Evolutionary conservation across 75 land plant genomes (phyloP).

Genomic region (Pseudotsuga menziesii): DNA sequence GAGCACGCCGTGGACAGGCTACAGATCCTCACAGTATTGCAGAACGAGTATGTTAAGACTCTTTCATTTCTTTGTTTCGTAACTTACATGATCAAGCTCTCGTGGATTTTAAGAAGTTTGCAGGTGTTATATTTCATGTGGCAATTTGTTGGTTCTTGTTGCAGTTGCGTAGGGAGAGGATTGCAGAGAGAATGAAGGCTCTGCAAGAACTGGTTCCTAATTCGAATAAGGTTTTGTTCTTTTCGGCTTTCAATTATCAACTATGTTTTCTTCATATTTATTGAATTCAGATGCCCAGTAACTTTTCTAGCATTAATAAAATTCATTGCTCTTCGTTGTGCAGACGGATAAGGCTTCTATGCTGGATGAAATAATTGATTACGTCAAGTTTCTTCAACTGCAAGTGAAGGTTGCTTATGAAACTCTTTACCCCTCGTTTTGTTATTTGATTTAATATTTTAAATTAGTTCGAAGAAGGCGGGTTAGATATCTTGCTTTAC

Average conservation of each 20-base stretch:
- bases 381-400: constrained; percentile 32
- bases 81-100: no score
- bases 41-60: constrained; percentile 29
- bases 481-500: neutral
- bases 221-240: constrained; percentile 61
- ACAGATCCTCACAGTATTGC: constrained; percentile 55
- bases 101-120: no score
- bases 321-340: neutral
- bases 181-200: constrained; percentile 86
- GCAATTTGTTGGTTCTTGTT: constrained; percentile 9
- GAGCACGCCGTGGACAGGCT: constrained; percentile 52
- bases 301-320: no score
- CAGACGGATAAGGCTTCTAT: constrained; percentile 41
- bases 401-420: constrained; percentile 28
- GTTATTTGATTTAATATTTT: neutral
- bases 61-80: neutral
- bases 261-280: no score
- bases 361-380: constrained; percentile 39
- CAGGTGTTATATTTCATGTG: no score
- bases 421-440: neutral
- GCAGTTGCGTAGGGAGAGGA: constrained; percentile 81
- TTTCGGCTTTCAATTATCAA: no score
- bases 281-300: no score
- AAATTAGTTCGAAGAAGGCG: neutral
- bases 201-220: constrained; percentile 85